Conservation (phyloP, 345 rosid genomes). For the Gossypium anomalum region DNA sequence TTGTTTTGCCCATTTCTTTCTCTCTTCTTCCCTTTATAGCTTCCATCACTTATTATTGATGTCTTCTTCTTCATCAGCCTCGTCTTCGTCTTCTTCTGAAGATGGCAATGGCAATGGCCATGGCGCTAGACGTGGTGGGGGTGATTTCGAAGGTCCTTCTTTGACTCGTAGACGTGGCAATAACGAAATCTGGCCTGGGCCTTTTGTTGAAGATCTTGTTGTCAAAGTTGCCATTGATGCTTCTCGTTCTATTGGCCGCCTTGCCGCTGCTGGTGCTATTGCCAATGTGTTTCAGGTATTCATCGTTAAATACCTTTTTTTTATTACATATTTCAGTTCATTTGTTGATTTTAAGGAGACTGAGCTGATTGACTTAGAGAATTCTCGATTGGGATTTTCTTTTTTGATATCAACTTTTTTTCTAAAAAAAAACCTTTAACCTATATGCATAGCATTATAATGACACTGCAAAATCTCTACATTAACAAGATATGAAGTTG, state of each 20-base stretch:
- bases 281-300: slow-evolving; percentile 71
- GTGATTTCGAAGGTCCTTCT: slow-evolving; percentile 61
- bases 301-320: background rate
- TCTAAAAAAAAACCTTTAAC: too few species aligned
- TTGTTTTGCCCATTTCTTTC: slow-evolving; percentile 31
- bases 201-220: slow-evolving; percentile 82
- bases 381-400: background rate
- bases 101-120: slow-evolving; percentile 31
- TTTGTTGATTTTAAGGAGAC: background rate
- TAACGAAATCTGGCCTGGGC: slow-evolving; percentile 92
- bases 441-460: background rate
- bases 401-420: background rate
- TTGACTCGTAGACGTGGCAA: slow-evolving; percentile 46
- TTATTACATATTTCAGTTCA: background rate
- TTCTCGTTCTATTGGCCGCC: slow-evolving; percentile 51
- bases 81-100: slow-evolving; percentile 29
- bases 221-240: slow-evolving; percentile 65
- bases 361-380: background rate
- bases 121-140: slow-evolving; percentile 23
- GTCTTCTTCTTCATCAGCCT: slow-evolving; percentile 39
- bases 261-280: slow-evolving; percentile 71
- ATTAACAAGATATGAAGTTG: background rate
- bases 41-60: slow-evolving; percentile 11
- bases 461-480: background rate
- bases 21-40: slow-evolving; percentile 20